These are phyloP conservation scores for Cyclostephanos invisitatus DNA, from an alignment of 108 stramenopile species.

Conservation along the genomic window DNA sequence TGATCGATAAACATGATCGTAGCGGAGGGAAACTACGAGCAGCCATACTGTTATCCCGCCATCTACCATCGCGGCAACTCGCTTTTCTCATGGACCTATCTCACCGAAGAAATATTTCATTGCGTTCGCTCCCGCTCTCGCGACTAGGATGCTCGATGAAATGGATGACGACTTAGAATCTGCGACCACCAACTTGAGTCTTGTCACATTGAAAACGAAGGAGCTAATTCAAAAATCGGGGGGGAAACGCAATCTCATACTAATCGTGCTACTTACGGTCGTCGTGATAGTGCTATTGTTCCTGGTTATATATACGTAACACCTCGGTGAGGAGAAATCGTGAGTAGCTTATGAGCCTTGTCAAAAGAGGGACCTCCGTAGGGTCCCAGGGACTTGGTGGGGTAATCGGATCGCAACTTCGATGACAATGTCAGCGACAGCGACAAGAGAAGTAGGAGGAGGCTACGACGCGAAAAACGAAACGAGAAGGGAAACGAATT, in stretches of 20 bases:
- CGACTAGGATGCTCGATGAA: constrained; percentile 75
- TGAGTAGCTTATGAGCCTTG: too few species aligned
- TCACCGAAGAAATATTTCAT: not conserved
- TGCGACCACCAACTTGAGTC: constrained; percentile 73
- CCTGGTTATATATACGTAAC: constrained; percentile 73
- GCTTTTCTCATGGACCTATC: not conserved
- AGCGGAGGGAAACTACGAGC: not conserved
- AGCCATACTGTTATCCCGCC: not conserved
- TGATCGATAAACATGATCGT: not conserved
- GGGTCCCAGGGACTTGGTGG: too few species aligned
- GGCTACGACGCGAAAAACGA: too few species aligned
- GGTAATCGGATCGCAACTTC: too few species aligned
- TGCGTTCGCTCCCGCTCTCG: not conserved
- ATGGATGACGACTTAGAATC: constrained; percentile 88
- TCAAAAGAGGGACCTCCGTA: too few species aligned
- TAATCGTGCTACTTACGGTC: constrained; percentile 63
- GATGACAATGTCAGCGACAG: too few species aligned
- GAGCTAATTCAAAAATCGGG: constrained; percentile 86
- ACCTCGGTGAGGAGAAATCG: too few species aligned
- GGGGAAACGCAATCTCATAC: constrained; percentile 76
- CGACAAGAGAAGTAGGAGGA: too few species aligned
- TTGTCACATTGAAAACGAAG: constrained; percentile 87
- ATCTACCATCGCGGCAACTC: not conserved
- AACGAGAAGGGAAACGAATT: too few species aligned
- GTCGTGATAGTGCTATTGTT: constrained; percentile 78